Evolutionary conservation across 495 filamentous ascomycete species (phyloP), one percentile per base, ranked within the genome.

Genomic region (Clohesyomyces aquaticus): DNA sequence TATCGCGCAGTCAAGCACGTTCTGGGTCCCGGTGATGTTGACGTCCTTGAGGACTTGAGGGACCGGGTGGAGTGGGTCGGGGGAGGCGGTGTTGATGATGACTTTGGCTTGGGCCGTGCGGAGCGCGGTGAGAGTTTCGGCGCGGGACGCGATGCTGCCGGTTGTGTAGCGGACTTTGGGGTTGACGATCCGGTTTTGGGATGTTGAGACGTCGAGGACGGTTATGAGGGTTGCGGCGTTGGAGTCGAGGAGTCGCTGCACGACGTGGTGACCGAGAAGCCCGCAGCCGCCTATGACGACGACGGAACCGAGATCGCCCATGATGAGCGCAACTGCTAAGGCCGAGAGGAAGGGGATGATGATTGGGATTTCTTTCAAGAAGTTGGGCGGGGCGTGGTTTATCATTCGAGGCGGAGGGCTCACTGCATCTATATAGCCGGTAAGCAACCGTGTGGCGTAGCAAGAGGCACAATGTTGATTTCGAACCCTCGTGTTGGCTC

Each of bases 11-110:
- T 91, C 83, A 50, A 98, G 76, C 16, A 97, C 78, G 22, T 80
- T 87, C 62, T 82, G 83, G 0, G 92, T 96, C 18, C 94, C 94
- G 21, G 89, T 87, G 1, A 98, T 91, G 75, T 98, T 98, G 66
- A 97, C 93, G 76, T 89, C 90, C 57, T 83, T 79, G 76, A 87
- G 87, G 0, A 91, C 62, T 64, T 85, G 85, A 16, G 67, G 35
- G 23, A 25, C 62, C 14, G 57, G 22, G 2, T 1, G 3, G 41
- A 70, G 27, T 18, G 46, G 51, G 21, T 54, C 28, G 0, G 76
- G 76, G 21, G 61, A 69, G n/a, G 92, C 94, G n/a, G 92, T 96
- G 76, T 98, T 92, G 65, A 98, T 93, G 42, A 98, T 89, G 16
- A 96, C 85, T 63, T 90, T 84, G 18, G 94, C 91, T 74, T 86